Conservation (phyloP, 768 basidiomycete species). For the Leccinum olivaceopallidum region DNA sequence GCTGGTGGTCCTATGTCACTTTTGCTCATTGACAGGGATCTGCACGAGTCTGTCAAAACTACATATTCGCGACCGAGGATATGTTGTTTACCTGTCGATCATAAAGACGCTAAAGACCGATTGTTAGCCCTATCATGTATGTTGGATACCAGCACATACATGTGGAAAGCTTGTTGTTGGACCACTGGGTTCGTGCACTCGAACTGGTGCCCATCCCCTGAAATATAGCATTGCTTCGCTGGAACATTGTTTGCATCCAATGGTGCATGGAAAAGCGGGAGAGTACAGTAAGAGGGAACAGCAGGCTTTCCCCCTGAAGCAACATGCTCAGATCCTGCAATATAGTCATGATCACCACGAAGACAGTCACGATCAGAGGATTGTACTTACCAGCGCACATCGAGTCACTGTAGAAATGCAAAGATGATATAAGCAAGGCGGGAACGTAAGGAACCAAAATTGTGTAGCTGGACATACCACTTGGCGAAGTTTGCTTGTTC, state of each 20-base stretch:
- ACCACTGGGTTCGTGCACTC: constrained; percentile 50
- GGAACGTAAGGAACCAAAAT: too few species aligned
- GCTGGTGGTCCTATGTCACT: constrained; percentile 42
- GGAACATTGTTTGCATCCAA: constrained; percentile 28
- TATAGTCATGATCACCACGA: neutral
- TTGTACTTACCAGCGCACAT: constrained; percentile 47
- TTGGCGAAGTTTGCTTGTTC: constrained; percentile 52
- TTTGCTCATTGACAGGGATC: constrained; percentile 51
- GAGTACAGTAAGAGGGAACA: constrained; percentile 52
- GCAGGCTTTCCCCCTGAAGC: constrained; percentile 37
- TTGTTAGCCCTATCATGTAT: neutral
- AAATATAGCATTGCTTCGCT: constrained; percentile 42
- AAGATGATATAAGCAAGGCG: neutral
- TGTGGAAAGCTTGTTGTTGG: constrained; percentile 54
- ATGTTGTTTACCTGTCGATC: constrained; percentile 17
- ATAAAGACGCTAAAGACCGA: constrained; percentile 14
- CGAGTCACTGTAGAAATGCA: constrained; percentile 39
- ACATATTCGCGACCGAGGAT: neutral
- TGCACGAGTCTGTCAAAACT: constrained; percentile 14
- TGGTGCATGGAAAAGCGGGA: constrained; percentile 54
- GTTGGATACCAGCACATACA: constrained; percentile 40
- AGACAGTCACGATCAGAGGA: neutral
- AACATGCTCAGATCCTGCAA: constrained; percentile 51
- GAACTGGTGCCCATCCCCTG: constrained; percentile 58
- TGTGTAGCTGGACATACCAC: constrained; percentile 39